A percentile compares a stretch with the other conserved stretches of the same genome.
Evolutionary conservation across 345 rosid species (phyloP).

Genomic region (Eucalyptus camaldulensis): DNA sequence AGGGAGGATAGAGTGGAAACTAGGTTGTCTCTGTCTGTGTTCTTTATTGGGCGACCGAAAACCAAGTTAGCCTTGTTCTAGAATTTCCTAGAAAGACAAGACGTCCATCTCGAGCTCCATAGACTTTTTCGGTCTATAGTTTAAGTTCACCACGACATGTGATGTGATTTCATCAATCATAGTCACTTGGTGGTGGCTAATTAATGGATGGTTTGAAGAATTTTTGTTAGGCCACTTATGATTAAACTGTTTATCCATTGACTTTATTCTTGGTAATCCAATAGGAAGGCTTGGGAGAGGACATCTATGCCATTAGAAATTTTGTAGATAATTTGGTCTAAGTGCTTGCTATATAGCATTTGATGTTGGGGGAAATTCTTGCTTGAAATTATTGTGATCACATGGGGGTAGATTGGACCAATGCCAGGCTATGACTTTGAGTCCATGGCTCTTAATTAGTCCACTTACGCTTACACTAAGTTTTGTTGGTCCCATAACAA

Average conservation of each 20-base stretch:
- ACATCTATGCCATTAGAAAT: not conserved
- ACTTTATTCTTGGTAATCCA: not conserved
- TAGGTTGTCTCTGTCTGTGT: not conserved
- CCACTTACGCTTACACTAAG: not conserved
- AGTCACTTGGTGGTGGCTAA: not conserved
- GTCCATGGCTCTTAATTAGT: not conserved
- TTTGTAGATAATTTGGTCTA: not conserved
- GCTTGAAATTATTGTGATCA: not conserved
- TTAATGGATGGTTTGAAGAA: not conserved
- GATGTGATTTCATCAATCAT: not conserved
- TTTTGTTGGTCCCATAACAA: not conserved
- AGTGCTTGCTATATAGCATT: not conserved
- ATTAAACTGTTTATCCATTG: not conserved
- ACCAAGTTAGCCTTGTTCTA: not conserved
- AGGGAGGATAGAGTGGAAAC: not conserved
- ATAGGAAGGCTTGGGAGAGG: not conserved
- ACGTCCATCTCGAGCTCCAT: not conserved
- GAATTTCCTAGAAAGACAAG: not conserved
- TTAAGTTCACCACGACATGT: not conserved
- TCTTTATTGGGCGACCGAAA: not conserved
- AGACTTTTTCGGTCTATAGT: not conserved
- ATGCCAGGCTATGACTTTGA: not conserved
- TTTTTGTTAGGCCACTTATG: not conserved
- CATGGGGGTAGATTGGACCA: not conserved
- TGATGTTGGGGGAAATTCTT: not conserved